Percentiles rank a stretch among this genome's conserved stretches.
Conservation (phyloP, 352 stramenopile species). For the Phytophthora citrophthora region DNA sequence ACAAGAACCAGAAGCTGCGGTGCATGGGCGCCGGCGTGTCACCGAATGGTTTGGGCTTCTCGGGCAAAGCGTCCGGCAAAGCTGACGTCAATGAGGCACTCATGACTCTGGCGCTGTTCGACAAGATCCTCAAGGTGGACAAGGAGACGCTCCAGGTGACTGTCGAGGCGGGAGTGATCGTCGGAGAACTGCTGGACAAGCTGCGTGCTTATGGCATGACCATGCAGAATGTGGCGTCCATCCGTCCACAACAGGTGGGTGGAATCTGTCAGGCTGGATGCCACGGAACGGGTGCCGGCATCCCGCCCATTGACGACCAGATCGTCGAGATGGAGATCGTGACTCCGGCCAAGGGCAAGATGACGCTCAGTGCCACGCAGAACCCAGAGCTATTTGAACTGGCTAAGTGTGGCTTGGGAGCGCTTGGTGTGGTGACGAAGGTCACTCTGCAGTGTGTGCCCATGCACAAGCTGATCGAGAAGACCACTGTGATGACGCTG, state of each 20-base stretch:
- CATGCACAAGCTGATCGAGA: constrained; percentile 93
- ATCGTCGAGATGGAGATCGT: constrained; percentile 96
- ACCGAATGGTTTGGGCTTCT: constrained; percentile 97
- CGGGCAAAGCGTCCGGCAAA: constrained; percentile 30
- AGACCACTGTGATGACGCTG: constrained; percentile 92
- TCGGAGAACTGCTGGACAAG: constrained; percentile 80
- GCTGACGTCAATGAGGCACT: constrained; percentile 67
- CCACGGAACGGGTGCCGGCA: constrained; percentile 95
- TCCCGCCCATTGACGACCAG: constrained; percentile 98
- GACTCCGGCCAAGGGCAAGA: constrained; percentile 91
- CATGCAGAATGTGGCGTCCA: constrained; percentile 98
- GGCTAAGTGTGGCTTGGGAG: constrained; percentile 95
- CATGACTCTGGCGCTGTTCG: constrained; percentile 93
- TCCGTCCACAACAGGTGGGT: constrained; percentile 98
- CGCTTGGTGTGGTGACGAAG: constrained; percentile 96
- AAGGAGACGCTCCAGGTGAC: constrained; percentile 92
- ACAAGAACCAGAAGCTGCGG: constrained; percentile 83
- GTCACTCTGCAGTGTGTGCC: constrained; percentile 96
- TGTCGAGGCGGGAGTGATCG: constrained; percentile 83
- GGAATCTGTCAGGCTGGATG: constrained; percentile 95
- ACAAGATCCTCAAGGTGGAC: constrained; percentile 93
- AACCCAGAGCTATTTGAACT: constrained; percentile 92
- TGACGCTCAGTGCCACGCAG: constrained; percentile 85
- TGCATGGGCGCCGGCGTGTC: constrained; percentile 96
- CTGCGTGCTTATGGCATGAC: constrained; percentile 90